These are phyloP conservation scores for Yamadazyma takamatsuzukensis DNA, from an alignment of 805 yeast species.

Conservation along the genomic window DNA sequence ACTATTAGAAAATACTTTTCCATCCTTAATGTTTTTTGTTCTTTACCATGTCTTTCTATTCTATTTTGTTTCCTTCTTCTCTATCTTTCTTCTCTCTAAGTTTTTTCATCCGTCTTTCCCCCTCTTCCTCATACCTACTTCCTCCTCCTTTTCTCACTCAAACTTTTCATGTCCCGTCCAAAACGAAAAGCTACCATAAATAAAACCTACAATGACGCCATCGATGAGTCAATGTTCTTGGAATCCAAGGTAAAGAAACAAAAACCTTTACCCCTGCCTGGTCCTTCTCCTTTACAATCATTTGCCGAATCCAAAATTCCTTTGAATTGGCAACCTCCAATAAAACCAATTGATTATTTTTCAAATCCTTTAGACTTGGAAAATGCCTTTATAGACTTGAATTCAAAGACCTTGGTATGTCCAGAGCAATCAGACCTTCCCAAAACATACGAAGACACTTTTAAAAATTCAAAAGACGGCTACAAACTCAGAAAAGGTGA, in stretches of 20 bases:
- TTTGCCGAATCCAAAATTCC: conserved; percentile 33
- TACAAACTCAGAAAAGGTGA: conserved; percentile 51
- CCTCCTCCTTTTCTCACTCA: conserved; percentile 1
- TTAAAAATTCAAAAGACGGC: conserved; percentile 3
- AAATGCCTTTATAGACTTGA: conserved; percentile 39
- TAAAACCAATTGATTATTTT: conserved; percentile 33
- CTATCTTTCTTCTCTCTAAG: too few species aligned
- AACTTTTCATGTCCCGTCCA: conserved; percentile 27
- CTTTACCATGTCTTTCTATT: too few species aligned
- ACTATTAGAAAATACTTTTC: too few species aligned
- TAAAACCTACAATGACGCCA: conserved; percentile 30
- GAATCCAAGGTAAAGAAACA: conserved; percentile 8
- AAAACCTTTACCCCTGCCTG: not conserved
- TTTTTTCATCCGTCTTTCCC: too few species aligned
- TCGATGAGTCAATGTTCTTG: conserved; percentile 25
- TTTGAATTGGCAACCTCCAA: conserved; percentile 50
- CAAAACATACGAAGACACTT: not conserved
- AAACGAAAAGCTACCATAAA: conserved; percentile 36
- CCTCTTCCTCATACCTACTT: too few species aligned
- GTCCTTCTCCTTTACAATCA: conserved; percentile 1
- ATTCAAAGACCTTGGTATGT: conserved; percentile 33
- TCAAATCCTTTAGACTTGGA: conserved; percentile 40
- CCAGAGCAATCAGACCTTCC: conserved; percentile 23
- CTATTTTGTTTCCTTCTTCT: too few species aligned
- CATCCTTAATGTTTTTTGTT: too few species aligned